These are phyloP conservation scores for Clathrospora elynae DNA, from an alignment of 2,329 filamentous ascomycete genomes.

Conservation along the genomic window DNA sequence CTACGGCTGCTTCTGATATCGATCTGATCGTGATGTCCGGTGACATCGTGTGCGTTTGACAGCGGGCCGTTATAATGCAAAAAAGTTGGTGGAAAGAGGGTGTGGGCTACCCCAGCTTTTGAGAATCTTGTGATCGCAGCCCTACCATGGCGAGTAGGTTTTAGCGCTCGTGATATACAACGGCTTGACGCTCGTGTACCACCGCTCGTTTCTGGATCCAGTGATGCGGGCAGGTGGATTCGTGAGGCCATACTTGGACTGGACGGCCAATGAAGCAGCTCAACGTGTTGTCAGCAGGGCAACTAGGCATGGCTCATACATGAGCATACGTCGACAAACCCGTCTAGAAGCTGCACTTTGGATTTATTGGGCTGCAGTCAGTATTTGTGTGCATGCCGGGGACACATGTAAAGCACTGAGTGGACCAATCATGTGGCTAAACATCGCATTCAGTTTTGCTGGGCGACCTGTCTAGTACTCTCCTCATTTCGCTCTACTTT, in stretches of 20 bases:
- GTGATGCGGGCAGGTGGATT: slow-evolving; percentile 25
- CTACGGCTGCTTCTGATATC: slow-evolving; percentile 10
- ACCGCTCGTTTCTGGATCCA: slow-evolving; percentile 27
- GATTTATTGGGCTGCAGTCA: slow-evolving; percentile 41
- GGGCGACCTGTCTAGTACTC: slow-evolving; percentile 24
- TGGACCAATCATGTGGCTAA: slow-evolving; percentile 38
- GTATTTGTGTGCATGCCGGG: slow-evolving; percentile 42
- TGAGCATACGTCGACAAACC: slow-evolving; percentile 25
- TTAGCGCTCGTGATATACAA: slow-evolving; percentile 42
- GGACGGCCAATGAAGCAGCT: slow-evolving; percentile 35
- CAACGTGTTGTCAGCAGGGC: slow-evolving; percentile 28
- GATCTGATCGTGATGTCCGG: slow-evolving; percentile 10
- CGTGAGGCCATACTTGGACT: slow-evolving; percentile 18
- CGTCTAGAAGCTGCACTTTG: slow-evolving; percentile 19
- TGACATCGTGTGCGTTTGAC: neutral
- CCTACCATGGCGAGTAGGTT: slow-evolving; percentile 32
- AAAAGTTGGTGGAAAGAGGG: slow-evolving; percentile 22
- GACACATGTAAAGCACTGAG: slow-evolving; percentile 37
- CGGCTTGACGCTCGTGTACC: slow-evolving; percentile 39
- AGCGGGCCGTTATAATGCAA: slow-evolving; percentile 2
- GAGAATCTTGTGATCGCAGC: slow-evolving; percentile 21
- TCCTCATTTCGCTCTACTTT: slow-evolving; percentile 29
- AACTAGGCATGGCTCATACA: slow-evolving; percentile 24
- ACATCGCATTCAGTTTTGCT: slow-evolving; percentile 27
- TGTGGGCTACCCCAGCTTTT: slow-evolving; percentile 35